These are phyloP conservation scores for Plantago major DNA, from an alignment of 257 asterid species.

Conservation along the genomic window DNA sequence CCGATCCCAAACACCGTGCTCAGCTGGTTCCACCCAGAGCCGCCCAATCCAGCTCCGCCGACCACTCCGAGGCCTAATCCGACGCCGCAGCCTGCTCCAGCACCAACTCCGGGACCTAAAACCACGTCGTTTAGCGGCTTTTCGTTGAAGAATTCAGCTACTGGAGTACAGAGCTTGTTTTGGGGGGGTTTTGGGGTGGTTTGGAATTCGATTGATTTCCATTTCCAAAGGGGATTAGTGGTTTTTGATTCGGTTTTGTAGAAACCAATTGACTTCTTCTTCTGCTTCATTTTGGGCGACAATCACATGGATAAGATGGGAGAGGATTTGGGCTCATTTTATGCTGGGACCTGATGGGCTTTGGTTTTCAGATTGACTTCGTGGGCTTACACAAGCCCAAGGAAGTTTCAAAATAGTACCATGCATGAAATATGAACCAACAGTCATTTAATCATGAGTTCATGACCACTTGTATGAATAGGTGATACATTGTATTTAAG, in stretches of 20 bases:
- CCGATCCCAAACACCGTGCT: constrained; percentile 60
- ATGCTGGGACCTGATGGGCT: too few relatives aligned
- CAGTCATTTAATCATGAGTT: too few relatives aligned
- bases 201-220: constrained; percentile 42
- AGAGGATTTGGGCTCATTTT: too few relatives aligned
- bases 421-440: too few relatives aligned
- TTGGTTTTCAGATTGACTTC: too few relatives aligned
- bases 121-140: constrained; percentile 36
- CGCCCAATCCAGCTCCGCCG: constrained; percentile 60
- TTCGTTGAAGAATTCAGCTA: constrained; percentile 50
- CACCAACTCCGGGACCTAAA: constrained; percentile 76
- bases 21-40: constrained; percentile 56
- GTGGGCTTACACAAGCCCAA: too few relatives aligned
- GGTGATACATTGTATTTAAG: too few relatives aligned
- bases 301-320: too few relatives aligned
- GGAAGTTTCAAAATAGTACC: too few relatives aligned
- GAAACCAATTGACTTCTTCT: background rate
- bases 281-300: too few relatives aligned
- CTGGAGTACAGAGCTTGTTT: constrained; percentile 27
- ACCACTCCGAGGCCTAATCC: constrained; percentile 70
- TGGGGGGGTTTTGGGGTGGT: constrained; percentile 27
- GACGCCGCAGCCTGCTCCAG: constrained; percentile 74
- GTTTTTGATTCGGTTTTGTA: constrained; percentile 25
- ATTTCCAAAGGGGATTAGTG: constrained; percentile 41
- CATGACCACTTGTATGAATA: too few relatives aligned